These are phyloP conservation scores for Colletotrichum phormii DNA, from an alignment of 2,329 filamentous ascomycete species.

Conservation along the genomic window DNA sequence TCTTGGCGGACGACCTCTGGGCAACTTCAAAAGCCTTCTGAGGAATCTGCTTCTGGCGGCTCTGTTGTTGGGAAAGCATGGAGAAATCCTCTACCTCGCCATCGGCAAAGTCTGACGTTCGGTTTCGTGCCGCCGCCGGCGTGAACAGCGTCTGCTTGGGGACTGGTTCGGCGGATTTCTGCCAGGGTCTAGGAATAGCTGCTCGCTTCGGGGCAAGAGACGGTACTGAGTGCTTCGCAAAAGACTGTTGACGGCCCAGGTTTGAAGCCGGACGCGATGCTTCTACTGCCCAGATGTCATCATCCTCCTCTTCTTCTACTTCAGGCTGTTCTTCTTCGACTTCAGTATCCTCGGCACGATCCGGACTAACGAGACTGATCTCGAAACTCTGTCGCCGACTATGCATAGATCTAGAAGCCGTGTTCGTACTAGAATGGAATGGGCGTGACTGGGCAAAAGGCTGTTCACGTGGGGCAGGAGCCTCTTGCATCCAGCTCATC, in stretches of 20 bases:
- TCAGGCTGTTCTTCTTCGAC: constrained; percentile 28
- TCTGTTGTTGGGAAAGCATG: constrained; percentile 50
- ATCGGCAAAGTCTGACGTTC: constrained; percentile 14
- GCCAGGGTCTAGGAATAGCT: constrained; percentile 55
- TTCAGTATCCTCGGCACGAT: constrained; percentile 27
- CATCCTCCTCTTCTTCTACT: constrained; percentile 42
- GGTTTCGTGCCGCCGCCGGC: constrained; percentile 12
- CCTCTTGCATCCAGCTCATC: constrained; percentile 57
- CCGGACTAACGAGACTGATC: background rate
- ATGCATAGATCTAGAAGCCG: constrained; percentile 20
- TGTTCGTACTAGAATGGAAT: constrained; percentile 25
- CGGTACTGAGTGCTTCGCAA: constrained; percentile 43
- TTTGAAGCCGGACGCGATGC: constrained; percentile 54
- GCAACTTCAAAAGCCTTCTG: constrained; percentile 14
- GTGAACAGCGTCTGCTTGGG: constrained; percentile 40
- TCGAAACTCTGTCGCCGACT: constrained; percentile 14
- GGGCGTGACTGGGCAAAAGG: constrained; percentile 21
- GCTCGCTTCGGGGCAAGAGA: constrained; percentile 36
- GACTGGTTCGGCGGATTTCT: constrained; percentile 37
- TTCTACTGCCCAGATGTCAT: constrained; percentile 70
- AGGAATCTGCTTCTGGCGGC: constrained; percentile 25
- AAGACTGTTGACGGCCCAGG: constrained; percentile 43
- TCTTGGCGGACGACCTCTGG: constrained; percentile 21
- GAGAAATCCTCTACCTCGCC: constrained; percentile 56
- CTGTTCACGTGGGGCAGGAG: constrained; percentile 33